Percentiles rank a stretch among this genome's conserved stretches.
phyloP scores from a whole-genome alignment of 768 basidiomycete species.

The Collybia sp. region DNA sequence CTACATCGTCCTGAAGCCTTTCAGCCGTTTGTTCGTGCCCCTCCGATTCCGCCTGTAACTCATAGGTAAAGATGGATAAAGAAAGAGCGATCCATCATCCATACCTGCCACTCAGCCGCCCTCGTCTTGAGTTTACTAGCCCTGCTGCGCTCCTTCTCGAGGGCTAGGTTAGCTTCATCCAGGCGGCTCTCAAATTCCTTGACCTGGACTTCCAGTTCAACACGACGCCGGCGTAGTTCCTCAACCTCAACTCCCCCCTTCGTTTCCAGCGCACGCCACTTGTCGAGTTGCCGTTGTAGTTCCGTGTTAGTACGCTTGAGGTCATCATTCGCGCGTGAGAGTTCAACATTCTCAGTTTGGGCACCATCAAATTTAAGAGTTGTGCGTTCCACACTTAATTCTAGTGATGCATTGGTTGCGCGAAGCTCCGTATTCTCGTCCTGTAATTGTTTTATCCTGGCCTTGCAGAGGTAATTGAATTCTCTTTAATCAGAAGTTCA shows the following conservation, averaged over 20 bases:
- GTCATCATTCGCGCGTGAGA: slow-evolving; percentile 54
- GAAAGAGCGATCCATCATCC: not conserved
- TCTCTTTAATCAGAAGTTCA: no score
- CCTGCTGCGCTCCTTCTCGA: slow-evolving; percentile 39
- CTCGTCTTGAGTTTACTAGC: slow-evolving; percentile 36
- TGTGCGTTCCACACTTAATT: slow-evolving; percentile 52
- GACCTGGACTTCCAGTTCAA: slow-evolving; percentile 52
- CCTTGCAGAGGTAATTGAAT: slow-evolving; percentile 16
- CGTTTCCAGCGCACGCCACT: slow-evolving; percentile 65
- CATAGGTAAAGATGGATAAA: not conserved
- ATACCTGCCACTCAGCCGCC: slow-evolving; percentile 43
- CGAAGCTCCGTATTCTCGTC: slow-evolving; percentile 47
- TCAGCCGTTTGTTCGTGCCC: slow-evolving; percentile 22
- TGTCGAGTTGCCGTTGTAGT: slow-evolving; percentile 58
- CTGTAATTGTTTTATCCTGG: slow-evolving; percentile 34
- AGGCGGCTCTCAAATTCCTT: slow-evolving; percentile 38
- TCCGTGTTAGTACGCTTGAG: slow-evolving; percentile 50
- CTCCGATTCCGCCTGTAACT: slow-evolving; percentile 31
- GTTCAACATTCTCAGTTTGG: slow-evolving; percentile 44
- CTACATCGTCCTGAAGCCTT: slow-evolving; percentile 28
- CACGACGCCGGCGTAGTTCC: slow-evolving; percentile 44
- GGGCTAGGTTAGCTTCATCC: slow-evolving; percentile 24
- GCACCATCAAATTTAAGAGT: slow-evolving; percentile 56
- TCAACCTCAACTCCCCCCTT: slow-evolving; percentile 60
- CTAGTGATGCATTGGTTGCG: slow-evolving; percentile 37